phyloP scores from a whole-genome alignment of 257 asterid genomes.

The Verbascum thapsus region DNA sequence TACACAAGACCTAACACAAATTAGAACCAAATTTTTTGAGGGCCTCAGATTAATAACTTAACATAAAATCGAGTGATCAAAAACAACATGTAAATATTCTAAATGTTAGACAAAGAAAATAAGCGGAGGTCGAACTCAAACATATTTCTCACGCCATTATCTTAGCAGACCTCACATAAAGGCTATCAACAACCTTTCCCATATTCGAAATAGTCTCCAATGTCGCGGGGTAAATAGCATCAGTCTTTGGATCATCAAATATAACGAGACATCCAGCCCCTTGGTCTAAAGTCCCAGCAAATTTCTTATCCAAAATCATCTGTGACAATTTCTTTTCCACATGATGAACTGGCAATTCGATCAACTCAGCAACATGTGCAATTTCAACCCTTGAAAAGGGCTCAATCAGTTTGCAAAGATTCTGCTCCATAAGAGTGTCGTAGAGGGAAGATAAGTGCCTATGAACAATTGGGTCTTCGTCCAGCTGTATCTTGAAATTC shows the following conservation, averaged over 20 bases:
- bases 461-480: constrained; percentile 69
- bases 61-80: too few relatives aligned
- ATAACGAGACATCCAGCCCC: constrained; percentile 67
- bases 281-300: constrained; percentile 69
- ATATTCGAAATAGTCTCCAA: constrained; percentile 60
- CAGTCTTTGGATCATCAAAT: constrained; percentile 63
- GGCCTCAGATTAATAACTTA: too few relatives aligned
- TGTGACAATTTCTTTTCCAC: constrained; percentile 65
- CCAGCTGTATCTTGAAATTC: constrained; percentile 58
- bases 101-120: too few relatives aligned
- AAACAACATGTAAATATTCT: too few relatives aligned
- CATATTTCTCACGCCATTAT: constrained; percentile 60
- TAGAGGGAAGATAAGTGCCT: constrained; percentile 68
- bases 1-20: too few relatives aligned
- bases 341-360: constrained; percentile 55
- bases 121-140: too few relatives aligned
- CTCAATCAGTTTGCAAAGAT: constrained; percentile 69
- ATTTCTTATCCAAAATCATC: constrained; percentile 68
- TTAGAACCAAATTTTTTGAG: too few relatives aligned
- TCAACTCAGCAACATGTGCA: constrained; percentile 58
- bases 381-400: constrained; percentile 66
- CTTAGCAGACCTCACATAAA: constrained; percentile 61
- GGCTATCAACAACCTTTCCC: constrained; percentile 72
- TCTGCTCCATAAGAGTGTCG: constrained; percentile 66
- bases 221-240: constrained; percentile 58